phyloP scores from a whole-genome alignment of 306 rosid genomes.

The Corylus americana region DNA sequence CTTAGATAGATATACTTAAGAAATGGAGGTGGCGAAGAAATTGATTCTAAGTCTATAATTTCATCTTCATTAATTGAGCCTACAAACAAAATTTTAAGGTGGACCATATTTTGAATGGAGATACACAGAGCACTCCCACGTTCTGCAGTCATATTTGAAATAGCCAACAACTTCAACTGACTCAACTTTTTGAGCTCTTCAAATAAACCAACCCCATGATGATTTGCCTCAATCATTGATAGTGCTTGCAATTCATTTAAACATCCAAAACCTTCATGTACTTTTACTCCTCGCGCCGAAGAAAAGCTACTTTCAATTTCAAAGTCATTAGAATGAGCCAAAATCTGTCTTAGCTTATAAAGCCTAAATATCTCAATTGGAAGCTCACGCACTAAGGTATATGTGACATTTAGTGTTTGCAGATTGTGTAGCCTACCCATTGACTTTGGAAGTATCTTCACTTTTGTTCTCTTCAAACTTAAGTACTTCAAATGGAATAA shows the following conservation, averaged over 20 bases:
- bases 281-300: background rate
- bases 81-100: slow-evolving; percentile 4
- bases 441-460: slow-evolving; percentile 4
- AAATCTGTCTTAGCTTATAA: slow-evolving; percentile 3
- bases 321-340: background rate
- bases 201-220: background rate
- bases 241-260: background rate
- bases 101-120: slow-evolving; percentile 9
- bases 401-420: background rate
- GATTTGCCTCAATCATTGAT: background rate
- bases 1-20: background rate
- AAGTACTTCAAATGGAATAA: background rate
- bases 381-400: background rate
- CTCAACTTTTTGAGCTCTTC: background rate
- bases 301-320: background rate
- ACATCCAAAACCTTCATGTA: slow-evolving; percentile 18
- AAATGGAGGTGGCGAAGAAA: slow-evolving; percentile 1
- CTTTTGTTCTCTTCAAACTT: background rate
- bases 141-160: background rate
- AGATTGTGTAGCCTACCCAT: background rate
- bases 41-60: slow-evolving; percentile 9
- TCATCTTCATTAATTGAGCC: slow-evolving; percentile 13
- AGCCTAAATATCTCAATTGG: background rate
- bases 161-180: background rate
- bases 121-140: background rate